These are phyloP conservation scores for Gossypium lobatum DNA, from an alignment of 441 rosid species.

Conservation along the genomic window DNA sequence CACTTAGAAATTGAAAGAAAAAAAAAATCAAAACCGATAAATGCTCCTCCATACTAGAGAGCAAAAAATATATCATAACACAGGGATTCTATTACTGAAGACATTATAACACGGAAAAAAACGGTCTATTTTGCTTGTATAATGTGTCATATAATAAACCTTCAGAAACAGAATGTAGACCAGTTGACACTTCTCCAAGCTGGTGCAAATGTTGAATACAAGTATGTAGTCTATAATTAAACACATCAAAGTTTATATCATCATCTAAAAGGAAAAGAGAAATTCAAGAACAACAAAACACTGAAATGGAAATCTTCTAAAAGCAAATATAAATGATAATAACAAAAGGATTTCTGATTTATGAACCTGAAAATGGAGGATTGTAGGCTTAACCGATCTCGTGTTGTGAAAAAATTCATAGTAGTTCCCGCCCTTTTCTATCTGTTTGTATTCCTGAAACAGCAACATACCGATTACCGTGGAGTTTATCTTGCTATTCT, in stretches of 20 bases:
- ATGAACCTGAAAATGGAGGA: constrained; percentile 41
- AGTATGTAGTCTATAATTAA: neutral
- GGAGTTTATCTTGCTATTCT: neutral
- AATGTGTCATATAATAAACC: too few species aligned
- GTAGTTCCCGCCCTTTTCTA: constrained; percentile 31
- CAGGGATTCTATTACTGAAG: neutral
- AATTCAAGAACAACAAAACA: neutral
- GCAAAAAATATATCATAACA: too few species aligned
- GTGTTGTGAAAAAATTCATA: constrained; percentile 36
- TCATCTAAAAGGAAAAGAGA: neutral
- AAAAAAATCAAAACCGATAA: neutral
- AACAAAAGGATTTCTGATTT: neutral
- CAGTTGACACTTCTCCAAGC: too few species aligned
- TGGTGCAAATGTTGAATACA: too few species aligned
- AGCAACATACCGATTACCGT: neutral
- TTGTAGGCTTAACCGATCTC: constrained; percentile 38
- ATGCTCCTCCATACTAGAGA: neutral
- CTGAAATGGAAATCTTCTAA: neutral
- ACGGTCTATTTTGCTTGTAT: too few species aligned
- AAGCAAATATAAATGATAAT: neutral
- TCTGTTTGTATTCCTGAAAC: constrained; percentile 28
- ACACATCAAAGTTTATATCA: neutral
- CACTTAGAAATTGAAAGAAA: neutral
- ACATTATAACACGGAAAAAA: too few species aligned
- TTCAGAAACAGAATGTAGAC: too few species aligned